Evolutionary conservation across 2,329 filamentous ascomycete species (phyloP).

Genomic region (Nemania diffusa): DNA sequence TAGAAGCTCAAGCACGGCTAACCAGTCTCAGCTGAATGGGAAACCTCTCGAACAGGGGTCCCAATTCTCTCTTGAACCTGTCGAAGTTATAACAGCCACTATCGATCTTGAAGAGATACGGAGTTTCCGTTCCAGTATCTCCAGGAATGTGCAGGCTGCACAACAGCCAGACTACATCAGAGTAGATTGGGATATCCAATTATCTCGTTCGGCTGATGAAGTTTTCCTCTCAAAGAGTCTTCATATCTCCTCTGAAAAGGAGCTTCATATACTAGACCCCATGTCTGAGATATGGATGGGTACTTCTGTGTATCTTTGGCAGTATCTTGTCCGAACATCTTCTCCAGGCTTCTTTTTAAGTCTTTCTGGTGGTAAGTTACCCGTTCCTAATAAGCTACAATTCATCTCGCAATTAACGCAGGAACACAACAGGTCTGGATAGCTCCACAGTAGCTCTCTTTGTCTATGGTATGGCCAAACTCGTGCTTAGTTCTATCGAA

Average conservation of each 20-base stretch:
- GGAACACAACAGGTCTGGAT: constrained; percentile 15
- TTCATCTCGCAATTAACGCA: neutral
- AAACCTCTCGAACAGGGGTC: constrained; percentile 23
- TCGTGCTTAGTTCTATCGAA: constrained; percentile 29
- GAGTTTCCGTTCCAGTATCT: constrained; percentile 26
- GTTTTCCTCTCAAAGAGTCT: constrained; percentile 22
- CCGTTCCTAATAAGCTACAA: too few species aligned
- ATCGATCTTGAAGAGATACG: constrained; percentile 32
- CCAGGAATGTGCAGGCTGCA: constrained; percentile 30
- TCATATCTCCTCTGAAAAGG: constrained; percentile 26
- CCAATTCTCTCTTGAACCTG: constrained; percentile 34
- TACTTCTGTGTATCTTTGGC: constrained; percentile 35
- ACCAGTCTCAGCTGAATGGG: constrained; percentile 20
- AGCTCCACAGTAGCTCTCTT: constrained; percentile 29
- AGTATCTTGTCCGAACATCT: constrained; percentile 29
- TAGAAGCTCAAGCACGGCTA: neutral
- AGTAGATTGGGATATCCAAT: constrained; percentile 27
- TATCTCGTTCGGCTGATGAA: constrained; percentile 29
- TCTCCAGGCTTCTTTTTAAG: constrained; percentile 34
- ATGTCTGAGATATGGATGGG: constrained; percentile 36
- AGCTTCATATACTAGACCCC: constrained; percentile 32
- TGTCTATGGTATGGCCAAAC: constrained; percentile 34
- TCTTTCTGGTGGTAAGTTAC: constrained; percentile 21
- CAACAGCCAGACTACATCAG: constrained; percentile 26
- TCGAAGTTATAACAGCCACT: constrained; percentile 33